Evolutionary conservation across 1,284 basidiomycete species (phyloP).

Genomic region (Ceratobasidium sp.): DNA sequence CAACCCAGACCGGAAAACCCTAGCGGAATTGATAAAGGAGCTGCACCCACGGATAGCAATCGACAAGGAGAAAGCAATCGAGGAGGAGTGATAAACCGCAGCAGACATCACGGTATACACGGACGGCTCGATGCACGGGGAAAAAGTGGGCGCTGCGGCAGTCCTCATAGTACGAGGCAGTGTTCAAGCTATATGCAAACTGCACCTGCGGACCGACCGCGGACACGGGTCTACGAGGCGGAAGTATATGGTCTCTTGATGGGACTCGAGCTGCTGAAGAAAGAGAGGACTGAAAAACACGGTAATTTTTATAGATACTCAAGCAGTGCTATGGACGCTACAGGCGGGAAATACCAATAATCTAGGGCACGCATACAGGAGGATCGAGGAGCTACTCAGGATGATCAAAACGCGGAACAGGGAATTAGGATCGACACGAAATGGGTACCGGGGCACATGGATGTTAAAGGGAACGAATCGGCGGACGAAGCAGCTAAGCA

Average conservation of each 20-base stretch:
- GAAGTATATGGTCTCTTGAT: slow-evolving; percentile 41
- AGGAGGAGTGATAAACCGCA: background rate
- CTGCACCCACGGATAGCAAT: too few species aligned
- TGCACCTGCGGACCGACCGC: slow-evolving; percentile 24
- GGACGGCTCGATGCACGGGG: background rate
- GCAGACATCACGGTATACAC: slow-evolving; percentile 6
- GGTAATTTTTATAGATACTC: slow-evolving; percentile 10
- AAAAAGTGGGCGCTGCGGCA: too few species aligned
- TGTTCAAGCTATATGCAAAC: too few species aligned
- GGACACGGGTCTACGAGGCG: slow-evolving; percentile 43
- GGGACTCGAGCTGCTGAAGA: slow-evolving; percentile 8
- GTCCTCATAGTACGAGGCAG: too few species aligned
- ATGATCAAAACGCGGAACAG: too few species aligned
- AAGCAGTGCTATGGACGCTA: background rate
- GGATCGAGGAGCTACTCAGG: too few species aligned
- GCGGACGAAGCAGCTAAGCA: slow-evolving; percentile 43
- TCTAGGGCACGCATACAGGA: too few species aligned
- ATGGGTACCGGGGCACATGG: slow-evolving; percentile 44
- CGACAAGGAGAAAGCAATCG: background rate
- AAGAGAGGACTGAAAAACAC: background rate
- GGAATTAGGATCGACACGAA: background rate
- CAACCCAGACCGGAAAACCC: too few species aligned
- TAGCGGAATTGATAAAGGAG: too few species aligned
- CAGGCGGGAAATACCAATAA: too few species aligned
- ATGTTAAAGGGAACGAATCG: slow-evolving; percentile 40